Base-by-base conservation (phyloP, 2,329 filamentous ascomycete species). In the Pseudocercospora vitis region DNA sequence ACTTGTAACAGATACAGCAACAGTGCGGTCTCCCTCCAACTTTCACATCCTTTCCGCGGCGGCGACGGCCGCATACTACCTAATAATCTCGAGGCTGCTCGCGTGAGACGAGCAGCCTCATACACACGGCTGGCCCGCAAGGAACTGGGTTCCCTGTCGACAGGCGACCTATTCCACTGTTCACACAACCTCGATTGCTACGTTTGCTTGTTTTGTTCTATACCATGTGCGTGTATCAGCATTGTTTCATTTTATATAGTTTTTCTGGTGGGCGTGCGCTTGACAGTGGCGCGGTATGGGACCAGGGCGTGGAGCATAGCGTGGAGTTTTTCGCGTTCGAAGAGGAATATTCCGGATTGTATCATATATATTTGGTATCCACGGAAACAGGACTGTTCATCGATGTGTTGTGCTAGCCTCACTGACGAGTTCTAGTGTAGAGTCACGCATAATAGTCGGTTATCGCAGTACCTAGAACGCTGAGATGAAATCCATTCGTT, bases 201-300 rank as follows among this genome's bases (percentile, higher is more conserved):
- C 29, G 16, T 14, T 31, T 45, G 32, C 52, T 42, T 51, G 47
- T 56, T 57, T 48, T 48, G 57, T 57, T 56, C 54, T 58, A 62
- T 62, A 62, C 60, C 60, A 62, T 62, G 60, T 62, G 56, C 57
- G 55, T 60, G 56, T 58, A 60, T 56, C 58, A 51, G 58, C 58
- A 60, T 59, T 40, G 40, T 42, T 33, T 33, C 33, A 28, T 40
- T 40, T n/a, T 19, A 24, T n/a, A 19, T 35, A 8, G 40, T 37
- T 48, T 52, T 51, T 12, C 23, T 12, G 18, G 28, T 7, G 42
- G 26, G 35, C 23, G 39, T 47, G 48, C 50, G 45, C 50, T 51
- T 45, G 28, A 29, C 37, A 56, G 45, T 29, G 53, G 47, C 52
- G 53, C 42, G 28, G 37, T 19, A 39, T 39, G 35, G 35, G 35